phyloP scores from a whole-genome alignment of 148 eudicot genomes.

The Silene latifolia region DNA sequence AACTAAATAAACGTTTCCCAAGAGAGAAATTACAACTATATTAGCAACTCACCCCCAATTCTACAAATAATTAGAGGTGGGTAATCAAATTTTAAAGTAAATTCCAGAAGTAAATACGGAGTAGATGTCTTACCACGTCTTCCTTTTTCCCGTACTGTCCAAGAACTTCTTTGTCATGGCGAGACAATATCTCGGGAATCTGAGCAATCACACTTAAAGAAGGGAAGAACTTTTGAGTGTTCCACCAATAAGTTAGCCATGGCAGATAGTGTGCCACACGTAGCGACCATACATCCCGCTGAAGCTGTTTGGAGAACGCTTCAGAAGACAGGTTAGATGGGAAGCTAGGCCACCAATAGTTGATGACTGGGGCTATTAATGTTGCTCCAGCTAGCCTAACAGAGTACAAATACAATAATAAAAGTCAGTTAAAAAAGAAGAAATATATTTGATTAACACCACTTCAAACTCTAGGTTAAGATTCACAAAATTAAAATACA shows the following conservation, averaged over 20 bases:
- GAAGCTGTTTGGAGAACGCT: constrained; percentile 40
- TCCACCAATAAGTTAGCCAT: constrained; percentile 82
- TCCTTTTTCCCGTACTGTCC: constrained; percentile 13
- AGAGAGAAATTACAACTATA: neutral
- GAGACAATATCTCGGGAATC: constrained; percentile 33
- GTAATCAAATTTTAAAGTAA: neutral
- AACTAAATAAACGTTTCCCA: too few relatives aligned
- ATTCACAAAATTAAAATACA: neutral
- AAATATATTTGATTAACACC: neutral
- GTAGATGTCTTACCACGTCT: constrained; percentile 16
- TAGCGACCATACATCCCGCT: constrained; percentile 55
- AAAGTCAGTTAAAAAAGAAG: neutral
- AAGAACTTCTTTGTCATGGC: constrained; percentile 45
- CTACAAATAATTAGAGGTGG: neutral
- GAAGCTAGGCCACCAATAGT: constrained; percentile 70
- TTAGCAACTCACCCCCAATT: neutral
- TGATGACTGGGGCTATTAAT: constrained; percentile 57
- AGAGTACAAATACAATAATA: neutral
- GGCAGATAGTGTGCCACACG: constrained; percentile 64
- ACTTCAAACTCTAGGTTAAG: neutral
- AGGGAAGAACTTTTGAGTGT: constrained; percentile 63
- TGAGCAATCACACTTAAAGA: constrained; percentile 27
- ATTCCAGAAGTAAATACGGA: neutral
- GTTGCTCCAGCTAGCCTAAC: constrained; percentile 68
- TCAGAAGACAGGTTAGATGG: constrained; percentile 54